phyloP scores from a whole-genome alignment of 352 stramenopile species.

The Saprolegnia diclina region DNA sequence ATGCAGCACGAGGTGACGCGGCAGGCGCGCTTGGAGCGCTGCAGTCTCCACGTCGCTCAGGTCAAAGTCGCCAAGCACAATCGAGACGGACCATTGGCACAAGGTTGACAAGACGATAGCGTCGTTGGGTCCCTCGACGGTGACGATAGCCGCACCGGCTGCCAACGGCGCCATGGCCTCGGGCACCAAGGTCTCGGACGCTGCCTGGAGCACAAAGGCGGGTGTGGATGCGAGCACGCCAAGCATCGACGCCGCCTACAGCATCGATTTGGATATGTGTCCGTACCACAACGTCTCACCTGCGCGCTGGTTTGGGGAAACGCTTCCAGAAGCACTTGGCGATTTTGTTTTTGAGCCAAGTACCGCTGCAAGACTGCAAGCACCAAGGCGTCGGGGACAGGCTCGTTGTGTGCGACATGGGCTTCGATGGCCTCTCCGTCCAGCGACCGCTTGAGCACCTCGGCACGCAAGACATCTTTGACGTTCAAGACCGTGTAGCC shows the following conservation, averaged over 20 bases:
- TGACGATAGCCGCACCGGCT: background rate
- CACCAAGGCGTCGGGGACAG: slow-evolving; percentile 5
- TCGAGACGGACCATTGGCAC: background rate
- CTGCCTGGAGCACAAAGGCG: background rate
- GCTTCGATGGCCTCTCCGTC: background rate
- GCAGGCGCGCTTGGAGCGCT: background rate
- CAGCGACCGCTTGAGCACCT: background rate
- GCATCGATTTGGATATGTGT: background rate
- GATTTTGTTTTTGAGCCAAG: background rate
- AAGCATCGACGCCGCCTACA: background rate
- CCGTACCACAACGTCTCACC: background rate
- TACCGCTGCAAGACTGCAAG: background rate
- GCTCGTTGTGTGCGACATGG: slow-evolving; percentile 6
- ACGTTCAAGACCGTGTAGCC: background rate
- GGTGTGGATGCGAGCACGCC: background rate
- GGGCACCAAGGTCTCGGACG: background rate
- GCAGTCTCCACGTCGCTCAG: background rate
- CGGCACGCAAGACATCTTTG: slow-evolving; percentile 10
- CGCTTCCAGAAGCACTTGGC: background rate
- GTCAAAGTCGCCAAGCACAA: slow-evolving; percentile 7
- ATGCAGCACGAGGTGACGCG: slow-evolving; percentile 1
- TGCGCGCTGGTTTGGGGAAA: slow-evolving; percentile 12
- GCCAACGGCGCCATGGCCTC: background rate
- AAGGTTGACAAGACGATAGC: background rate
- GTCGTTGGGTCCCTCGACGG: background rate